These are phyloP conservation scores for Fusarium keratoplasticum DNA, from an alignment of 2,329 filamentous ascomycete species.

Conservation along the genomic window DNA sequence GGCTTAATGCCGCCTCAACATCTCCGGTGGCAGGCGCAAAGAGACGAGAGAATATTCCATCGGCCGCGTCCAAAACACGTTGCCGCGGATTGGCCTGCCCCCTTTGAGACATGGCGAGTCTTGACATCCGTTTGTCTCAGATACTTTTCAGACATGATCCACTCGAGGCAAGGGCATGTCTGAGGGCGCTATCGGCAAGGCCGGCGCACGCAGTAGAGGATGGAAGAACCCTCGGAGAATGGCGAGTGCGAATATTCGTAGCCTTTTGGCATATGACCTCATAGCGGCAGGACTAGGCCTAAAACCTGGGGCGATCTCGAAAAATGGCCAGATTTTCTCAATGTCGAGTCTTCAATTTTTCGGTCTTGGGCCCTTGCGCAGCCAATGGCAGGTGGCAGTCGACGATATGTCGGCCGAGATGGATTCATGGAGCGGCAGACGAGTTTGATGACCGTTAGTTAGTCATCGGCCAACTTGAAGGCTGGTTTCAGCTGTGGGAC, in stretches of 20 bases:
- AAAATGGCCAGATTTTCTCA: conserved; percentile 19
- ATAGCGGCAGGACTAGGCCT: conserved; percentile 32
- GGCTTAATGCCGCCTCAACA: conserved; percentile 9
- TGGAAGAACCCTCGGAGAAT: not conserved
- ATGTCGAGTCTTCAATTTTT: conserved; percentile 9
- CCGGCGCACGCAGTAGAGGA: conserved; percentile 8
- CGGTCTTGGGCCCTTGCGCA: not conserved
- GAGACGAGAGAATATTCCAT: not conserved
- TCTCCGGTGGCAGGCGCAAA: conserved; percentile 2
- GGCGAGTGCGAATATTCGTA: conserved; percentile 1
- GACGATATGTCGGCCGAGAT: conserved; percentile 35
- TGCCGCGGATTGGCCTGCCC: not conserved
- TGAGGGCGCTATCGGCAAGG: conserved; percentile 19
- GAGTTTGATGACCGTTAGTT: conserved; percentile 3
- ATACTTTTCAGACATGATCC: conserved; percentile 4
- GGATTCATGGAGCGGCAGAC: conserved; percentile 4
- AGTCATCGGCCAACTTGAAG: conserved; percentile 23
- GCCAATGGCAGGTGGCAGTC: conserved; percentile 24
- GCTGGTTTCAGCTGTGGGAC: conserved; percentile 32
- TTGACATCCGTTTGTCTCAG: conserved; percentile 10
- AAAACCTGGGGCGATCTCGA: conserved; percentile 37
- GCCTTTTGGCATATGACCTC: conserved; percentile 39
- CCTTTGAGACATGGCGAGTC: conserved; percentile 1
- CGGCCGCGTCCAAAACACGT: not conserved
- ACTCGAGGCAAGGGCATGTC: conserved; percentile 3